These are phyloP conservation scores for Globisporangium cylindrosporum DNA, from an alignment of 352 stramenopile species.

Conservation along the genomic window DNA sequence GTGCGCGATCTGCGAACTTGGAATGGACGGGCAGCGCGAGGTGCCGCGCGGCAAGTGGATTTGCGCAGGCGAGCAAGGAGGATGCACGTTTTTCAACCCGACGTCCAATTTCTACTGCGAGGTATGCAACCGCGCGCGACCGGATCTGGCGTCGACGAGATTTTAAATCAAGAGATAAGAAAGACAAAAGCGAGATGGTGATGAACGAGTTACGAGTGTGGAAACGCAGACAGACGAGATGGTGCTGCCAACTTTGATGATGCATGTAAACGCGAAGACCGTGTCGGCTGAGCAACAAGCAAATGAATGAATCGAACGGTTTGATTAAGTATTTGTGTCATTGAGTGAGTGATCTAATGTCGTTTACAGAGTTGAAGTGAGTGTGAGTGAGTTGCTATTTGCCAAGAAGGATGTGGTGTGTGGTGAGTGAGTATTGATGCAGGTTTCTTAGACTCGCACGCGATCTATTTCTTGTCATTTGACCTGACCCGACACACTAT, in stretches of 20 bases:
- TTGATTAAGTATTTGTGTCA: neutral
- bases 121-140: slow-evolving; percentile 84
- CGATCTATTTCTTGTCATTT: neutral
- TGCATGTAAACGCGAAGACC: neutral
- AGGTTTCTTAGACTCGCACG: neutral
- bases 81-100: slow-evolving; percentile 87
- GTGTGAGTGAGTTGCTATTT: neutral
- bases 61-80: slow-evolving; percentile 76
- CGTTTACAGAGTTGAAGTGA: neutral
- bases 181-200: neutral
- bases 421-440: neutral
- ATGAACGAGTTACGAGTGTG: neutral
- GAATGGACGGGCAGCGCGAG: slow-evolving; percentile 70
- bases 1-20: slow-evolving; percentile 82
- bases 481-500: neutral
- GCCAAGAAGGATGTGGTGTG: neutral
- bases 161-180: slow-evolving; percentile 40
- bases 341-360: too few species aligned
- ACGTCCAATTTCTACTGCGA: slow-evolving; percentile 86
- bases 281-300: neutral
- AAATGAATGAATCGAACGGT: neutral
- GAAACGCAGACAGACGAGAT: neutral
- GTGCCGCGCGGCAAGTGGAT: slow-evolving; percentile 85
- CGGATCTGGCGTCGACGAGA: slow-evolving; percentile 64
- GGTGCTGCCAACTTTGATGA: neutral